These are phyloP conservation scores for Tuber magnatum DNA, from an alignment of 495 filamentous ascomycete species.

Conservation along the genomic window DNA sequence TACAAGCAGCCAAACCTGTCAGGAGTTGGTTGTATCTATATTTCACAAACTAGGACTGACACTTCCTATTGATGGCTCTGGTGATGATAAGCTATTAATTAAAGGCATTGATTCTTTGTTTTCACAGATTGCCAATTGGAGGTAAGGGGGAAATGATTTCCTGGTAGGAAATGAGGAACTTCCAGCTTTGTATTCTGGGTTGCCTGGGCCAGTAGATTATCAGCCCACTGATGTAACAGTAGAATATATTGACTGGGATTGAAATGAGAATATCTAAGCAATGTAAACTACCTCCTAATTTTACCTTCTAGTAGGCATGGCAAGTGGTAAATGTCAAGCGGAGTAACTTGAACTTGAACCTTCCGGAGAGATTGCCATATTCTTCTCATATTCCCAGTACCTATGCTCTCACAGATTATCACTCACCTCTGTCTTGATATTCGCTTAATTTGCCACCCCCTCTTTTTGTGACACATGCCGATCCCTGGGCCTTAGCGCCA, in stretches of 20 bases:
- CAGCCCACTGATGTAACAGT: neutral
- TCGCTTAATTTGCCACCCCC: neutral
- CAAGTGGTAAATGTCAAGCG: neutral
- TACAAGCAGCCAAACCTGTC: neutral
- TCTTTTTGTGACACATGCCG: neutral
- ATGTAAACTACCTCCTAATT: neutral
- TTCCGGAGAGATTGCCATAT: neutral
- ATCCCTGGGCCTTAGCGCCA: neutral
- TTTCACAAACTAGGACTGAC: conserved; percentile 18
- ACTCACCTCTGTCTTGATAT: neutral
- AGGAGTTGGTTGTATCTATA: conserved; percentile 11
- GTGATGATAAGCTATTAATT: conserved; percentile 14
- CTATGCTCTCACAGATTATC: neutral
- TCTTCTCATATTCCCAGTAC: neutral
- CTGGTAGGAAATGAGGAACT: no score
- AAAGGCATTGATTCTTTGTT: conserved; percentile 9
- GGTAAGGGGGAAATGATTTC: neutral
- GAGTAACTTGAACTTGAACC: neutral
- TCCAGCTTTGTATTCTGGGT: no score
- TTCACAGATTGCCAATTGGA: conserved; percentile 12
- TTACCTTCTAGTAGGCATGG: neutral
- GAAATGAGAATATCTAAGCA: neutral
- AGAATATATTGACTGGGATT: neutral
- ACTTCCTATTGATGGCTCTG: conserved; percentile 16
- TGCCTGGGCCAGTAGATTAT: no score